Evolutionary conservation across 768 basidiomycete genomes (phyloP), one percentile per base, ranked within the genome.

Genomic region (Tricholoma matsutake): DNA sequence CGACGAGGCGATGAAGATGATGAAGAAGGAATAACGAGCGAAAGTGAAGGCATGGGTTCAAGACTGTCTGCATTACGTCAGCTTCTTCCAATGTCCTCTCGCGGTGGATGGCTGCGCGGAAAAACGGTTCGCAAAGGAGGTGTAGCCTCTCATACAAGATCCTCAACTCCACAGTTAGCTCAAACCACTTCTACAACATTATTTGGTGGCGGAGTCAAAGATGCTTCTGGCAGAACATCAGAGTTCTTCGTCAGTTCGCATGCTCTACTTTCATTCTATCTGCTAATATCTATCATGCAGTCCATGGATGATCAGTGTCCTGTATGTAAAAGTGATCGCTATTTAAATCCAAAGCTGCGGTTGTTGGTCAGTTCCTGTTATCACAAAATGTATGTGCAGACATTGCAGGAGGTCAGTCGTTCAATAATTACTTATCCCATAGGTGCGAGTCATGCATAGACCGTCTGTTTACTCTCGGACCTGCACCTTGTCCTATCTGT

Each of bases 371-470:
- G 92, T 73, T 89, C 93, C 14, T 99, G 97, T 73, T 99, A 97
- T 75, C 97, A 99, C 76, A 97, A 97, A 83, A 96, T 98, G 97
- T 95, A 65, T 63, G 79, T 73, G 34, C 51, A 49, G n/a, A 22
- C 45, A 13, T 37, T 25, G 8, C 20, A 29, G n/a, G 14, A n/a
- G n/a, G 28, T 22, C 51, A 56, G 2, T 29, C 22, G 47, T 14
- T 28, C 34, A 18, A 57, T 63, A 34, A 54, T 39, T 7, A 58
- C 13, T 34, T 43, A 28, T 49, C 57, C 37, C 20, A 62, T 62
- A 96, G 95, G 93, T 98, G 97, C 77, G 96, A 98, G 78, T 94
- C 93, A 1, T 99, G 97, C 73, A 97, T 99, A 68, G 97, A 98
- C 74, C 86, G 96, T 7, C 74, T 98, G 41, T 99, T 96, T 75